Conservation (phyloP, 805 yeast species). For the Sugiyamaella smithiae region DNA sequence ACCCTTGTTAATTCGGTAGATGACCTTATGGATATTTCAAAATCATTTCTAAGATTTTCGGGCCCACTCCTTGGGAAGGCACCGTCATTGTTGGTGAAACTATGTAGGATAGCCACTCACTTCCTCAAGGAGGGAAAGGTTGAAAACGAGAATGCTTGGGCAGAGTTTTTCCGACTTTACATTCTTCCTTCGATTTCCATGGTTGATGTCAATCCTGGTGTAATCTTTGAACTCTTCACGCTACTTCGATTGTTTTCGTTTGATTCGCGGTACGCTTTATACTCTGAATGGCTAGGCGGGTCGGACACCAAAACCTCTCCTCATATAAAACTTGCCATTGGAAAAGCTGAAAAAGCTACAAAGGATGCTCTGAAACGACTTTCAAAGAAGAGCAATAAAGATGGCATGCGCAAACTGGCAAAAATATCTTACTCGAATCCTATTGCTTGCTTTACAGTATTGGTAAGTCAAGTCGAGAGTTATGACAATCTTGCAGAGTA, state of each 20-base stretch:
- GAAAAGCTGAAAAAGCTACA: conserved; percentile 72
- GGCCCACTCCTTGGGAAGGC: conserved; percentile 55
- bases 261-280: conserved; percentile 68
- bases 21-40: conserved; percentile 48
- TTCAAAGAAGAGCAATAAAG: conserved; percentile 71
- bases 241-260: conserved; percentile 53
- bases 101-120: conserved; percentile 59
- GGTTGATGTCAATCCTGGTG: conserved; percentile 54
- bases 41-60: conserved; percentile 49
- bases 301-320: conserved; percentile 55
- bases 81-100: conserved; percentile 48
- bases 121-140: conserved; percentile 26
- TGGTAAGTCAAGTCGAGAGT: conserved; percentile 82
- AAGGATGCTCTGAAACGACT: conserved; percentile 75
- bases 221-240: conserved; percentile 56
- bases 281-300: conserved; percentile 66
- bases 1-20: conserved; percentile 40
- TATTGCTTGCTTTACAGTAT: conserved; percentile 65
- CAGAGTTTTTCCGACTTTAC: conserved; percentile 59
- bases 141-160: conserved; percentile 44
- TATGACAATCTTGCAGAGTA: conserved; percentile 81
- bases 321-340: conserved; percentile 55
- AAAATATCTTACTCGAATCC: conserved; percentile 76
- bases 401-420: conserved; percentile 70
- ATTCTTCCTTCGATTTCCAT: conserved; percentile 61